Conservation (phyloP, 495 filamentous ascomycete genomes). For the Podospora tetraspora region DNA sequence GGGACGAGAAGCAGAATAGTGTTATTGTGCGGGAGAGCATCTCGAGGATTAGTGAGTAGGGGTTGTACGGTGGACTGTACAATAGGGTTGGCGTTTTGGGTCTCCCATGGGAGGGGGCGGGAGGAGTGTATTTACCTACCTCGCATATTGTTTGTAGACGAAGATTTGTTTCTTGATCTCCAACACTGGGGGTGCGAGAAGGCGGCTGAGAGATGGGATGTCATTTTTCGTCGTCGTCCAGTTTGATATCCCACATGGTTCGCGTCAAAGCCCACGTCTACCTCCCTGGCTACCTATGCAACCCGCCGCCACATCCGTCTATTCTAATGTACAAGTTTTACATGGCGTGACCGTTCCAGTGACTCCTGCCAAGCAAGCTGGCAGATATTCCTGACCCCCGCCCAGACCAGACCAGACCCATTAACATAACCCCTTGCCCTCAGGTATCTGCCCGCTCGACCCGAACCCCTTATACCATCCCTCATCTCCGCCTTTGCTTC, state of each 20-base stretch:
- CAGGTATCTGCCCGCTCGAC: neutral
- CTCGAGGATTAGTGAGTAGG: constrained; percentile 44
- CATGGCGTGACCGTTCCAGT: neutral
- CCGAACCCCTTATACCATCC: no score
- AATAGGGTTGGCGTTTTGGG: neutral
- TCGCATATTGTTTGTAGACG: neutral
- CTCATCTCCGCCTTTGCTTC: no score
- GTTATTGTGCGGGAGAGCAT: constrained; percentile 71
- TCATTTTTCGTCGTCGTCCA: neutral
- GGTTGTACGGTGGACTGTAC: neutral
- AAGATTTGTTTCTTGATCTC: neutral
- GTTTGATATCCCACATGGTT: neutral
- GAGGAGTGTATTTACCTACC: neutral
- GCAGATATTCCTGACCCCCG: neutral
- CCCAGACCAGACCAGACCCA: neutral
- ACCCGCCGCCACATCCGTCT: neutral
- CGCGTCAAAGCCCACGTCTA: neutral
- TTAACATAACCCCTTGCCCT: neutral
- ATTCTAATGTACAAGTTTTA: neutral
- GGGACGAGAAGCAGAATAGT: constrained; percentile 82
- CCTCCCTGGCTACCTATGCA: neutral
- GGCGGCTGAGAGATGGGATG: neutral
- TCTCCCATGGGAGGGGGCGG: neutral
- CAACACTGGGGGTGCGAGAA: neutral
- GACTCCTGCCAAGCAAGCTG: neutral